These are phyloP conservation scores for Intubia oerlemansii DNA, from an alignment of 2,329 filamentous ascomycete genomes.

Conservation along the genomic window DNA sequence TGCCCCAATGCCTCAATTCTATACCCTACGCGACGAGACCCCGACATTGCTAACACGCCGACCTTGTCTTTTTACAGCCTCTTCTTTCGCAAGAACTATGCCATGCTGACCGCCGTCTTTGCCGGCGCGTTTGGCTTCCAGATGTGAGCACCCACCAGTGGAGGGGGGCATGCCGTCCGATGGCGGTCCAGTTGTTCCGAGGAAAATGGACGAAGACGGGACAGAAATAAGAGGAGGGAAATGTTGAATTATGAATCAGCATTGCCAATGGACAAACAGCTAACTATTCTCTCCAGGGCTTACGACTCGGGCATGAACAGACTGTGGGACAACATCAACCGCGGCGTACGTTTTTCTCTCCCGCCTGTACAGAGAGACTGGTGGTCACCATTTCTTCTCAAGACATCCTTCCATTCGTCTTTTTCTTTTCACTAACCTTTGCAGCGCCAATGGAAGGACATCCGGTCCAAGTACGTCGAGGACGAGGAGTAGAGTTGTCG, in stretches of 20 bases:
- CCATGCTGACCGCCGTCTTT: conserved; percentile 79
- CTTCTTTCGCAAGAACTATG: conserved; percentile 68
- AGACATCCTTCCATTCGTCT: no score
- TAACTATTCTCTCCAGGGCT: no score
- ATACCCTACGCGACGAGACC: no score
- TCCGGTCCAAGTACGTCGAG: conserved; percentile 70
- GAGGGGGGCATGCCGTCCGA: no score
- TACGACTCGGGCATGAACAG: conserved; percentile 68
- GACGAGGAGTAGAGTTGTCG: conserved; percentile 46
- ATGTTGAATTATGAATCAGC: no score
- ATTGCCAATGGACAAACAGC: no score
- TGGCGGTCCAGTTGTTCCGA: not conserved
- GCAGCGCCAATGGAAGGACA: conserved; percentile 99
- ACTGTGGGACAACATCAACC: conserved; percentile 82
- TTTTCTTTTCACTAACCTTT: conserved; percentile 1
- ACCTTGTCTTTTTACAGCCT: conserved; percentile 28
- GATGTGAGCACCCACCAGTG: conserved; percentile 40
- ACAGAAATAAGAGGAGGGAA: no score
- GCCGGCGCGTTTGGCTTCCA: conserved; percentile 75
- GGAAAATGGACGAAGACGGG: not conserved
- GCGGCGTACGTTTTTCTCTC: conserved; percentile 45
- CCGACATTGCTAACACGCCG: no score
- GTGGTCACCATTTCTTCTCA: not conserved
- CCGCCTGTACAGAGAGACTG: no score
- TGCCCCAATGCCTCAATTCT: no score